Evolutionary conservation across 306 rosid species (phyloP), one percentile per base, ranked within the genome.

Genomic region (Corylus heterophylla): DNA sequence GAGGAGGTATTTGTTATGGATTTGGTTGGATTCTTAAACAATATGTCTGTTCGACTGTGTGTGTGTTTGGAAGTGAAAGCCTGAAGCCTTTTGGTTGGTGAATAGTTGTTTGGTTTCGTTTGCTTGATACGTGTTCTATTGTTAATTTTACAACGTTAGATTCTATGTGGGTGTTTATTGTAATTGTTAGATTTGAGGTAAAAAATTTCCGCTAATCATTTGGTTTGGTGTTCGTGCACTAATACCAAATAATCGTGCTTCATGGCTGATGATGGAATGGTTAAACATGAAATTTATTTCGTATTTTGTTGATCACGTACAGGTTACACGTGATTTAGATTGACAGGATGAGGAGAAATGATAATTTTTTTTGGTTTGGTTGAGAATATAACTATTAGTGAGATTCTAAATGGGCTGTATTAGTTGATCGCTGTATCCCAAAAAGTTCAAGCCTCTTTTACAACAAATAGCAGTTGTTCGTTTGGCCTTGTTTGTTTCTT

Each of bases 1-100:
- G 97, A 94, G 48, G 98, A 94, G 98, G 98, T 93, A 80, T 63
- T 83, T 44, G 18, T 52, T 69, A 14, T 47, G 27, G 6, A 56
- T 58, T 54, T 22, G 44, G 22, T 59, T 68, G 69, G 39, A 4
- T 68, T 39, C 39, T 13, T 49, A 2, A 49, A 49, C 2, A 13
- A 49, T 12, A 42, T 42, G 7, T 42, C 45, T 42, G 45, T 5
- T 42, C 7, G 45, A 42, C 45, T 42, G 1, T 42, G 45, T 42
- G 45, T 6, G 45, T 42, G 45, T 42, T 42, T 42, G 7, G 5
- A 42, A 42, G 45, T 42, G 55, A 51, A 51, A 51, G 13, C 5
- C 8, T n/a, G 27, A n/a, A 55, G 62, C 29, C 8, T 55, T 55
- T 55, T 51, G 44, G 7, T 14, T 35, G 29, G 45, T 4, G n/a